Conservation (phyloP, 2,329 filamentous ascomycete genomes). For the Alternaria sp. region DNA sequence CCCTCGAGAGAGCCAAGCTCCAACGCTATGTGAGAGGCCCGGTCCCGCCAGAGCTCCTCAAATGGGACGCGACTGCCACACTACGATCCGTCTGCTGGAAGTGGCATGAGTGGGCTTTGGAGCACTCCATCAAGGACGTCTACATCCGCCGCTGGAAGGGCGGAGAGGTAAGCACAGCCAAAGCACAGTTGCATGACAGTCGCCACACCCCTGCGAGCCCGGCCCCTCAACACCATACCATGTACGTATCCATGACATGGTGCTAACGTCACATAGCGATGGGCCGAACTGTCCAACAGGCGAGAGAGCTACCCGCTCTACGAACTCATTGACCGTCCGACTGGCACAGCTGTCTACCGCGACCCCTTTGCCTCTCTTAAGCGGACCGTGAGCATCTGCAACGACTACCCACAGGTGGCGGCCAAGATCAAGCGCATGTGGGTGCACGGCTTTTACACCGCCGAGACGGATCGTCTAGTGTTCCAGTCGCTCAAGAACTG, state of each 20-base stretch:
- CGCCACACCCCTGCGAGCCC: too few species aligned
- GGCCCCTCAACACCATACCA: too few species aligned
- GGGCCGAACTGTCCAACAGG: conserved; percentile 58
- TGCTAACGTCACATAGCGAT: conserved; percentile 55
- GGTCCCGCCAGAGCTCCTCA: conserved; percentile 60
- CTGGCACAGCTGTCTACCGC: conserved; percentile 60
- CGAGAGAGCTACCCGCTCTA: conserved; percentile 58
- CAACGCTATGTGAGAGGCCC: conserved; percentile 62
- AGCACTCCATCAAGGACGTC: conserved; percentile 60
- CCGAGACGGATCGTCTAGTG: conserved; percentile 60
- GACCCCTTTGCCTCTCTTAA: conserved; percentile 61
- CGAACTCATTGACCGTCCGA: conserved; percentile 58
- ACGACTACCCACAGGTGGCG: conserved; percentile 56
- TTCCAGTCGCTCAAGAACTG: conserved; percentile 60
- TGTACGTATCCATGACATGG: neutral
- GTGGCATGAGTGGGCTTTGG: conserved; percentile 64
- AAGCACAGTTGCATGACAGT: neutral
- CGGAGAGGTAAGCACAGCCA: conserved; percentile 44
- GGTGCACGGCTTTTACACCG: conserved; percentile 64
- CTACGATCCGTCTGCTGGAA: conserved; percentile 60
- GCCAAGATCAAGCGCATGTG: conserved; percentile 62
- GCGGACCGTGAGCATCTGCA: conserved; percentile 58
- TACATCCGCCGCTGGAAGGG: conserved; percentile 64
- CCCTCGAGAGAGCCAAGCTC: conserved; percentile 56
- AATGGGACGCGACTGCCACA: conserved; percentile 60